Conservation (phyloP, 202 grass and related monocot species). For the Miscanthus sacchariflorus region DNA sequence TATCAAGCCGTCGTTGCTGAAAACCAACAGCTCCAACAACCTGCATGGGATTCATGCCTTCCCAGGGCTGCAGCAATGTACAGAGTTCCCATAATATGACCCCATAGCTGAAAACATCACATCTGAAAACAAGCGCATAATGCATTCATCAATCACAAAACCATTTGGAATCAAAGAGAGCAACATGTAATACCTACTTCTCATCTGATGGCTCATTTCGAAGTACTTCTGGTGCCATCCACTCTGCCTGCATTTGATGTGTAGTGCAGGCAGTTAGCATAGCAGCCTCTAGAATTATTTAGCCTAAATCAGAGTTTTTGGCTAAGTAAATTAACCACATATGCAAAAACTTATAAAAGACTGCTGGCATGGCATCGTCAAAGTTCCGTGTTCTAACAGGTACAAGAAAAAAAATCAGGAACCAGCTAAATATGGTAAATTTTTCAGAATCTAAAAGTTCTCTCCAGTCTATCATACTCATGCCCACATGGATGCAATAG, state of each 20-base stretch:
- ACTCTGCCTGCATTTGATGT: constrained; percentile 75
- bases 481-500: constrained; percentile 19
- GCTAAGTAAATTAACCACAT: constrained; percentile 12
- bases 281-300: constrained; percentile 40
- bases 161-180: constrained; percentile 28
- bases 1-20: constrained; percentile 89
- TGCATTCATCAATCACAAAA: constrained; percentile 38
- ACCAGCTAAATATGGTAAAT: constrained; percentile 24
- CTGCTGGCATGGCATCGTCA: background rate
- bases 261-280: constrained; percentile 45
- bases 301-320: constrained; percentile 21
- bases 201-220: constrained; percentile 97
- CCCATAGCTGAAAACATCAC: constrained; percentile 97
- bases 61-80: constrained; percentile 94
- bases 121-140: constrained; percentile 63
- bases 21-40: constrained; percentile 99
- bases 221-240: constrained; percentile 99
- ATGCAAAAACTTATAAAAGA: constrained; percentile 11
- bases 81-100: constrained; percentile 98
- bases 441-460: constrained; percentile 2
- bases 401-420: constrained; percentile 12
- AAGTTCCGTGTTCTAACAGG: background rate
- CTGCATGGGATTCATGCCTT: constrained; percentile 99
- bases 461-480: constrained; percentile 16
- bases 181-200: constrained; percentile 69